phyloP scores from a whole-genome alignment of 306 rosid species.

The Quercus ilex region DNA sequence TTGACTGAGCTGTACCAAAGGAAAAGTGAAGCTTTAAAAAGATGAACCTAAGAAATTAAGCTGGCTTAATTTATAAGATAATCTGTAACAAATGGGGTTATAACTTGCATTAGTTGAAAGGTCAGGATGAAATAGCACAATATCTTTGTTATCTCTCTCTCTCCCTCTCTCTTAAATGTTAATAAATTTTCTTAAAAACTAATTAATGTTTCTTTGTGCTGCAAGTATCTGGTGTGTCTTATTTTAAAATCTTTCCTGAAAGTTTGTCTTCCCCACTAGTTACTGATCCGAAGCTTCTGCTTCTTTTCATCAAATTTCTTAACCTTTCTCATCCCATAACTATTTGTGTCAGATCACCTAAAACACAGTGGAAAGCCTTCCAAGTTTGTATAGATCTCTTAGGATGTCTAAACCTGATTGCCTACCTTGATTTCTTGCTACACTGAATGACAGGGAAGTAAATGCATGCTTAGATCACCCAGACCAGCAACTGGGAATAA shows the following conservation, averaged over 20 bases:
- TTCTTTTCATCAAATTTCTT: not conserved
- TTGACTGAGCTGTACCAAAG: too few species aligned
- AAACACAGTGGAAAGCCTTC: not conserved
- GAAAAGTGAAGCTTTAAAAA: too few species aligned
- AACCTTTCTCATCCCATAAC: not conserved
- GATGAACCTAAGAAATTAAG: too few species aligned
- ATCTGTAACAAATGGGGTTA: too few species aligned
- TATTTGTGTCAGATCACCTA: not conserved
- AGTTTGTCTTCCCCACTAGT: not conserved
- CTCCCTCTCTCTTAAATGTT: not conserved
- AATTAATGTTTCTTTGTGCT: not conserved
- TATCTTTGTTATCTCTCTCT: not conserved
- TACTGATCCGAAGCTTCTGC: not conserved
- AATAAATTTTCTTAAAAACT: not conserved
- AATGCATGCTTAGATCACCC: constrained; percentile 69
- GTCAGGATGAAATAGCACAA: not conserved
- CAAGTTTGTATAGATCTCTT: not conserved
- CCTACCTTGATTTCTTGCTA: constrained; percentile 48
- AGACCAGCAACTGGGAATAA: constrained; percentile 58
- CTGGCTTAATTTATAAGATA: too few species aligned
- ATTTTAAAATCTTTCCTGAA: not conserved
- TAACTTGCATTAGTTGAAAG: not conserved
- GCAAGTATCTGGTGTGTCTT: not conserved
- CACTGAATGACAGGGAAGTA: constrained; percentile 77
- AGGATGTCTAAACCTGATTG: constrained; percentile 34